Conservation (phyloP, 2,329 filamentous ascomycete species). For the Tetracladium maxilliforme region DNA sequence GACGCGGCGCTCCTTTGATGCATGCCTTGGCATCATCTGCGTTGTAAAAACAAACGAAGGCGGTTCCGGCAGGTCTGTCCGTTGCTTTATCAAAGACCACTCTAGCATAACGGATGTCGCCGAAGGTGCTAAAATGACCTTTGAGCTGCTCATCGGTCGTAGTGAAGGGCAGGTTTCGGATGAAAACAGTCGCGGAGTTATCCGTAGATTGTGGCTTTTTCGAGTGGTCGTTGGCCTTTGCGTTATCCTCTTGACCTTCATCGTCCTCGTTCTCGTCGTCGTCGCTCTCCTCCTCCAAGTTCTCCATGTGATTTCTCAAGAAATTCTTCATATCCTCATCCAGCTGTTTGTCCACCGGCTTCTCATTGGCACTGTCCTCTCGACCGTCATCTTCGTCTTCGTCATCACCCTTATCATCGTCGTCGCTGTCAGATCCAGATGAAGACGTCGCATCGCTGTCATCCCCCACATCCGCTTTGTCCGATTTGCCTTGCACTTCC, state of each 20-base stretch:
- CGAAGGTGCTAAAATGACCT: conserved; percentile 78
- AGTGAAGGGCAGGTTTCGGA: conserved; percentile 88
- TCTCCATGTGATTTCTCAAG: conserved; percentile 37
- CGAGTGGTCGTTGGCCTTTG: conserved; percentile 19
- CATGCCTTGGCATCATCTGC: conserved; percentile 62
- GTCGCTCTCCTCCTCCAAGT: conserved; percentile 19
- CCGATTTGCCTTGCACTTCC: conserved; percentile 11
- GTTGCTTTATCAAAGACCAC: conserved; percentile 80
- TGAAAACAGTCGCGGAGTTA: conserved; percentile 70
- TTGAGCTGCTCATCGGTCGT: conserved; percentile 71
- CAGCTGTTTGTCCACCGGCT: conserved; percentile 19
- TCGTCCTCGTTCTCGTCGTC: conserved; percentile 20
- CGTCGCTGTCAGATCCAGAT: conserved; percentile 13
- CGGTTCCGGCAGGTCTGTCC: conserved; percentile 78
- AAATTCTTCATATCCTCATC: conserved; percentile 35
- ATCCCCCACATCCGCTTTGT: conserved; percentile 16
- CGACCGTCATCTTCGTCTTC: conserved; percentile 16
- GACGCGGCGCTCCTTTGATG: conserved; percentile 57
- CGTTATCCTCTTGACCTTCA: conserved; percentile 24
- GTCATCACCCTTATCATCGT: conserved; percentile 15
- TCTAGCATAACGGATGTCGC: conserved; percentile 76
- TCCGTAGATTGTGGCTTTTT: conserved; percentile 29
- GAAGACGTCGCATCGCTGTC: too few species aligned
- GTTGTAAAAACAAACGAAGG: conserved; percentile 86
- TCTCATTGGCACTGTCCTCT: conserved; percentile 9